These are phyloP conservation scores for Prunella vulgaris DNA, from an alignment of 257 asterid species.

Conservation along the genomic window DNA sequence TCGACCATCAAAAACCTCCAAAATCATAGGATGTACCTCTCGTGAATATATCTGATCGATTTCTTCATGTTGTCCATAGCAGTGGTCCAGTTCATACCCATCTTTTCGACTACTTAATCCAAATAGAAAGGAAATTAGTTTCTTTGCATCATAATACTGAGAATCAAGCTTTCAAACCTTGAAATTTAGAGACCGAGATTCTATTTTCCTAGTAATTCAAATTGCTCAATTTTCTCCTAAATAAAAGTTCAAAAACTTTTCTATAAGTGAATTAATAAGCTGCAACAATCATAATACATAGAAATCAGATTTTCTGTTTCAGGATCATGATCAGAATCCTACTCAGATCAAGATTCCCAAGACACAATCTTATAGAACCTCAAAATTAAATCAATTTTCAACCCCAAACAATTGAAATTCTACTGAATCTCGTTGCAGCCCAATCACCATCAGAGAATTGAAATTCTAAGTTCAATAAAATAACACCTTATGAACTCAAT, in stretches of 20 bases:
- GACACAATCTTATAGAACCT: not conserved
- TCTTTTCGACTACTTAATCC: constrained; percentile 42
- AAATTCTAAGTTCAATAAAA: not conserved
- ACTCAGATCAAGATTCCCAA: not conserved
- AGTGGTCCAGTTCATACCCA: constrained; percentile 53
- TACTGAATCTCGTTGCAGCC: not conserved
- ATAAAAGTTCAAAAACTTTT: not conserved
- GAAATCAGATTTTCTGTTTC: not conserved
- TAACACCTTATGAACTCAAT: not conserved
- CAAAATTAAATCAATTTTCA: not conserved
- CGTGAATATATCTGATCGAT: constrained; percentile 37
- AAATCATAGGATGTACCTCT: constrained; percentile 61
- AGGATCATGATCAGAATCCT: not conserved
- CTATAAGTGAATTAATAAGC: not conserved
- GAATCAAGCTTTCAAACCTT: constrained; percentile 2
- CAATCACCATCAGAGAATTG: not conserved
- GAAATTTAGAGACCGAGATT: not conserved
- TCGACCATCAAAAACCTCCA: constrained; percentile 47
- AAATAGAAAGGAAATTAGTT: not conserved
- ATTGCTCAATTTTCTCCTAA: not conserved
- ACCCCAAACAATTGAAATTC: not conserved
- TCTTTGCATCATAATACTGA: not conserved
- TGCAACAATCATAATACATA: not conserved
- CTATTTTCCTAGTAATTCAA: not conserved
- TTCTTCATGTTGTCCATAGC: constrained; percentile 55